Conservation (phyloP, 1,139 yeast genomes). For the Taphrina flavorubra region DNA sequence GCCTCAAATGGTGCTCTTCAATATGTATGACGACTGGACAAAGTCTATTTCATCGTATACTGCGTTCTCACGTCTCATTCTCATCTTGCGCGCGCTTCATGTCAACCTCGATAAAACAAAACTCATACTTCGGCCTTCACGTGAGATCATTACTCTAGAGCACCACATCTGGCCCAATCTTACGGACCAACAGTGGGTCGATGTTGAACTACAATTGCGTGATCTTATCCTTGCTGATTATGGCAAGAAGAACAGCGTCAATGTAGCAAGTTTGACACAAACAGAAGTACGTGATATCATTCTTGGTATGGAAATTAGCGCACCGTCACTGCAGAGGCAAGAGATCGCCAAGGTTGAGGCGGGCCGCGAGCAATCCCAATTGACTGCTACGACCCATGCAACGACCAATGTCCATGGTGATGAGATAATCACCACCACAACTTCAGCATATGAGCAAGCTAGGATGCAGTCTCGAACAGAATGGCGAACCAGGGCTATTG, state of each 20-base stretch:
- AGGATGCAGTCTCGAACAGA: slow-evolving; percentile 82
- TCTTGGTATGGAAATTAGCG: slow-evolving; percentile 89
- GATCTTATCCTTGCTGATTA: slow-evolving; percentile 87
- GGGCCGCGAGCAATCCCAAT: slow-evolving; percentile 57
- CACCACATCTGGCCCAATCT: slow-evolving; percentile 95
- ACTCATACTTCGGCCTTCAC: slow-evolving; percentile 75
- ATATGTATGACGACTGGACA: slow-evolving; percentile 94
- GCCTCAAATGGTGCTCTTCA: slow-evolving; percentile 89
- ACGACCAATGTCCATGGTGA: slow-evolving; percentile 95
- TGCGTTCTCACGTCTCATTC: slow-evolving; percentile 85
- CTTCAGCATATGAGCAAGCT: slow-evolving; percentile 85
- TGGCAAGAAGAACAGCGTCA: slow-evolving; percentile 82
- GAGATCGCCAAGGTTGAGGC: slow-evolving; percentile 77
- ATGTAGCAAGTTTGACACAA: slow-evolving; percentile 85
- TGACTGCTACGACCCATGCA: slow-evolving; percentile 81
- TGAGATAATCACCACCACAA: slow-evolving; percentile 90
- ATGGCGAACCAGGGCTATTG: slow-evolving; percentile 89
- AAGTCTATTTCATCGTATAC: slow-evolving; percentile 82
- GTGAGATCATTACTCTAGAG: slow-evolving; percentile 68
- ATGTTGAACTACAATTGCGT: slow-evolving; percentile 82
- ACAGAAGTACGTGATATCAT: slow-evolving; percentile 92
- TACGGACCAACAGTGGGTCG: slow-evolving; percentile 87
- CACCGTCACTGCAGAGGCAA: slow-evolving; percentile 83
- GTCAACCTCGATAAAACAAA: slow-evolving; percentile 79
- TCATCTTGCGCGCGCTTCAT: slow-evolving; percentile 78